phyloP scores from a whole-genome alignment of 1,284 basidiomycete genomes.

The Taiwanofungus camphoratus region DNA sequence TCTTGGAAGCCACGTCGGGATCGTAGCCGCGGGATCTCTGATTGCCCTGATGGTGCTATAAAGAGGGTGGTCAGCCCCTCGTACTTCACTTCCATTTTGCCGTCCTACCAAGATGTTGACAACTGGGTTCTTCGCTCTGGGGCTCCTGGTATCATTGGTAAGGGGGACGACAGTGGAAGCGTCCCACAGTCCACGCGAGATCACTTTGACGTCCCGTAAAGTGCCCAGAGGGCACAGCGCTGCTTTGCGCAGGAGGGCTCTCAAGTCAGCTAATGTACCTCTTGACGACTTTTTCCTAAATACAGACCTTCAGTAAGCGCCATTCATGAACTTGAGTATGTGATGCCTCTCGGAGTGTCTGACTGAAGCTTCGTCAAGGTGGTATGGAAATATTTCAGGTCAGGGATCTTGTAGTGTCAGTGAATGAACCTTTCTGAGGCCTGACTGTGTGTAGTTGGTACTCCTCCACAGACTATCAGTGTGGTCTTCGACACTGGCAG shows the following conservation, averaged over 20 bases:
- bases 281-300: slow-evolving; percentile 48
- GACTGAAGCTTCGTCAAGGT: slow-evolving; percentile 26
- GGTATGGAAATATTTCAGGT: slow-evolving; percentile 43
- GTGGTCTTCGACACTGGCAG: slow-evolving; percentile 55
- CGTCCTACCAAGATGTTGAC: no score
- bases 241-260: slow-evolving; percentile 12
- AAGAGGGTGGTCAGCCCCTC: no score
- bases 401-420: not conserved
- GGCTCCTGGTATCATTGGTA: no score
- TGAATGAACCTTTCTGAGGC: not conserved
- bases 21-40: no score
- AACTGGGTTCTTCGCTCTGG: no score
- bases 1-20: no score
- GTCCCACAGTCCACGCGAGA: slow-evolving; percentile 17
- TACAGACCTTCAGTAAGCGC: slow-evolving; percentile 45
- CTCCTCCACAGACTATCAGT: slow-evolving; percentile 41
- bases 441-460: slow-evolving; percentile 31
- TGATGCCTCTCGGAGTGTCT: slow-evolving; percentile 8
- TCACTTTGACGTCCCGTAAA: slow-evolving; percentile 34
- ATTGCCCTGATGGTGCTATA: no score
- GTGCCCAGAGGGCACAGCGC: slow-evolving; percentile 13
- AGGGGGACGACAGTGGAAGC: no score
- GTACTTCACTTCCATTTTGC: no score
- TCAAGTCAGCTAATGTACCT: slow-evolving; percentile 28
- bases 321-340: slow-evolving; percentile 3